phyloP scores from a whole-genome alignment of 805 yeast genomes.

The Candida maris region DNA sequence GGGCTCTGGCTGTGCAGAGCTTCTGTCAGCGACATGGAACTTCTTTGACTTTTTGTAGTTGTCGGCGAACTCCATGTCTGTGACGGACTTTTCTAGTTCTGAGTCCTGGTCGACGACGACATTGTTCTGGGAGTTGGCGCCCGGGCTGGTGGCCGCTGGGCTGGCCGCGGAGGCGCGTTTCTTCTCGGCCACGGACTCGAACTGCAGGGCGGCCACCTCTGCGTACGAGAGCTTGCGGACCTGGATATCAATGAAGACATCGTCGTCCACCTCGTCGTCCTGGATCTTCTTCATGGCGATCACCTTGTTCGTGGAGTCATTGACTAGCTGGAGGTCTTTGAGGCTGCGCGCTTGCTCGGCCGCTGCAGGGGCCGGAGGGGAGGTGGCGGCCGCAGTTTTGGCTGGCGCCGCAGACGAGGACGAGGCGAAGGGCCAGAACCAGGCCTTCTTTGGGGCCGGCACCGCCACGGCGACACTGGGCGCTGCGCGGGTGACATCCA shows the following conservation, averaged over 20 bases:
- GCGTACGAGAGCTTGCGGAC: slow-evolving; percentile 50
- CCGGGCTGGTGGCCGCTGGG: neutral
- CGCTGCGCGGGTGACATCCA: slow-evolving; percentile 8
- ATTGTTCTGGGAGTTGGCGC: slow-evolving; percentile 1
- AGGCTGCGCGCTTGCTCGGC: slow-evolving; percentile 3
- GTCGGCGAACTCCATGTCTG: slow-evolving; percentile 31
- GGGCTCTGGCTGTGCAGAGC: neutral
- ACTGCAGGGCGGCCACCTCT: slow-evolving; percentile 43
- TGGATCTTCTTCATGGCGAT: slow-evolving; percentile 31
- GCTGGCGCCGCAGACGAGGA: neutral
- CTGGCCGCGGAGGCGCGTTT: neutral
- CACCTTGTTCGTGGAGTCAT: slow-evolving; percentile 24
- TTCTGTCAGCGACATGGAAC: slow-evolving; percentile 4
- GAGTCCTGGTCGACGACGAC: slow-evolving; percentile 29
- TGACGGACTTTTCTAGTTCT: slow-evolving; percentile 30
- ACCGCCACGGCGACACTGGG: neutral
- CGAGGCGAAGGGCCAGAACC: slow-evolving; percentile 19
- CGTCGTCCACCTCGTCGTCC: slow-evolving; percentile 16
- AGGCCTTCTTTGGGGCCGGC: slow-evolving; percentile 7
- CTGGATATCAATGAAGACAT: slow-evolving; percentile 42
- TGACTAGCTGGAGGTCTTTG: slow-evolving; percentile 7
- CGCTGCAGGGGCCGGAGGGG: neutral
- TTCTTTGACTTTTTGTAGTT: slow-evolving; percentile 16
- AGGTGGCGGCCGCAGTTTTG: neutral
- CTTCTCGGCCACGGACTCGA: slow-evolving; percentile 6